Conservation (phyloP, 768 basidiomycete species). For the Tricholoma saponaceum region DNA sequence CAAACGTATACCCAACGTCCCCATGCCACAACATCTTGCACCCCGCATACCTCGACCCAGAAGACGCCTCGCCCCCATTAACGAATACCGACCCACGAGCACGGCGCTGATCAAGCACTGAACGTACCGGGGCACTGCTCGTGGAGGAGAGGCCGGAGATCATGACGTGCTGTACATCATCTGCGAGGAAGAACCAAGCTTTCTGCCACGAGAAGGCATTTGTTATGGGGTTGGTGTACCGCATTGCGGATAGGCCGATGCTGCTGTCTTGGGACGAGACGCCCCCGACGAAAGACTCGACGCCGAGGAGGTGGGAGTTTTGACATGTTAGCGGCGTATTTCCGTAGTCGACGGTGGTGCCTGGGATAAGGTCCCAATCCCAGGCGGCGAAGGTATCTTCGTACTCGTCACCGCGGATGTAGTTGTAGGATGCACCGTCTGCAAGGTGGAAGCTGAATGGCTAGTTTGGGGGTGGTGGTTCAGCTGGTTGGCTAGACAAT, state of each 20-base stretch:
- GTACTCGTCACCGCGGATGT: slow-evolving; percentile 64
- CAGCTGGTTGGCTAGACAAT: not conserved
- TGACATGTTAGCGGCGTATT: slow-evolving; percentile 51
- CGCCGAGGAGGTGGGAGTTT: slow-evolving; percentile 38
- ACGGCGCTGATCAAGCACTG: slow-evolving; percentile 65
- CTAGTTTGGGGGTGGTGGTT: slow-evolving; percentile 24
- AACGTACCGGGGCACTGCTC: slow-evolving; percentile 45
- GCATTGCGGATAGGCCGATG: slow-evolving; percentile 58
- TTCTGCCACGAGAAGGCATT: slow-evolving; percentile 58
- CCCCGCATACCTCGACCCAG: slow-evolving; percentile 26
- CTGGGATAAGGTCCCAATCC: slow-evolving; percentile 80
- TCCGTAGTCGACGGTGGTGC: slow-evolving; percentile 62
- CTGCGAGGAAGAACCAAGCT: slow-evolving; percentile 71
- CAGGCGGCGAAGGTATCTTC: slow-evolving; percentile 69
- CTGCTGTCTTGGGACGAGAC: slow-evolving; percentile 44
- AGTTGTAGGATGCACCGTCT: slow-evolving; percentile 63
- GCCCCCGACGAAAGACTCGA: slow-evolving; percentile 63
- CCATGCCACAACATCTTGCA: slow-evolving; percentile 54
- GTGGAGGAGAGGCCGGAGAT: slow-evolving; percentile 46
- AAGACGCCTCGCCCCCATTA: slow-evolving; percentile 27
- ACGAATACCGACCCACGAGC: slow-evolving; percentile 43
- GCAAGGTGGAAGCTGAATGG: slow-evolving; percentile 68
- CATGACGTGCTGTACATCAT: slow-evolving; percentile 63
- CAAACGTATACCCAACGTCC: slow-evolving; percentile 57
- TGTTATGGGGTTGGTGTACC: slow-evolving; percentile 63